phyloP scores from a whole-genome alignment of 75 land plant genomes.

The Pinus taeda region DNA sequence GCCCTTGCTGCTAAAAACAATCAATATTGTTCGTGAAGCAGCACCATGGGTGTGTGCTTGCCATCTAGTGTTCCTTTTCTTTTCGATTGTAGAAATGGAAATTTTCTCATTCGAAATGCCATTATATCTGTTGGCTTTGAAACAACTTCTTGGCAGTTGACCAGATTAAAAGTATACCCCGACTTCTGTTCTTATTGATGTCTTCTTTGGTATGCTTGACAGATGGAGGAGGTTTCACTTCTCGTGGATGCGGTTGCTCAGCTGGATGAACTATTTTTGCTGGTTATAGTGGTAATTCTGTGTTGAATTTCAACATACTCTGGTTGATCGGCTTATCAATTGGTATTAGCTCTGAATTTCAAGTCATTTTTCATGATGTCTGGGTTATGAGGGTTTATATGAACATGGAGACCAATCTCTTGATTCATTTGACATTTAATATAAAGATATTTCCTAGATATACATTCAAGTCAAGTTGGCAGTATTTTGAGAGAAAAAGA shows the following conservation, averaged over 20 bases:
- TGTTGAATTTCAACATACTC: no score
- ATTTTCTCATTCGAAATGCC: background rate
- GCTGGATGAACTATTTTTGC: no score
- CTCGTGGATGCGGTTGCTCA: no score
- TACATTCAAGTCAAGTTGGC: background rate
- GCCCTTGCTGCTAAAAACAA: slow-evolving; percentile 50
- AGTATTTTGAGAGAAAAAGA: background rate
- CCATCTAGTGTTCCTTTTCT: slow-evolving; percentile 39
- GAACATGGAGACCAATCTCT: background rate
- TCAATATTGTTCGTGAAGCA: slow-evolving; percentile 67
- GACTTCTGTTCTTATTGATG: background rate
- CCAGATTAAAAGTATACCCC: background rate
- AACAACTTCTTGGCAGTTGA: background rate
- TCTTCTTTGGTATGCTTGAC: slow-evolving; percentile 25
- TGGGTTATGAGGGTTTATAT: background rate
- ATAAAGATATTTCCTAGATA: background rate
- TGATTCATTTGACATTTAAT: background rate
- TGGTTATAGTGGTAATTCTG: no score
- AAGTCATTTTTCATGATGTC: slow-evolving; percentile 7
- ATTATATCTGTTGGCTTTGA: background rate
- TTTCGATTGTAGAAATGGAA: slow-evolving; percentile 12
- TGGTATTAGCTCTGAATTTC: slow-evolving; percentile 56
- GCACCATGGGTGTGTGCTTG: slow-evolving; percentile 68
- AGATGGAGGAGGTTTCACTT: slow-evolving; percentile 8
- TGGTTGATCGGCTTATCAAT: no score